Evolutionary conservation across 176 grass and related monocot genomes (phyloP).

Genomic region (Phyllostachys edulis): DNA sequence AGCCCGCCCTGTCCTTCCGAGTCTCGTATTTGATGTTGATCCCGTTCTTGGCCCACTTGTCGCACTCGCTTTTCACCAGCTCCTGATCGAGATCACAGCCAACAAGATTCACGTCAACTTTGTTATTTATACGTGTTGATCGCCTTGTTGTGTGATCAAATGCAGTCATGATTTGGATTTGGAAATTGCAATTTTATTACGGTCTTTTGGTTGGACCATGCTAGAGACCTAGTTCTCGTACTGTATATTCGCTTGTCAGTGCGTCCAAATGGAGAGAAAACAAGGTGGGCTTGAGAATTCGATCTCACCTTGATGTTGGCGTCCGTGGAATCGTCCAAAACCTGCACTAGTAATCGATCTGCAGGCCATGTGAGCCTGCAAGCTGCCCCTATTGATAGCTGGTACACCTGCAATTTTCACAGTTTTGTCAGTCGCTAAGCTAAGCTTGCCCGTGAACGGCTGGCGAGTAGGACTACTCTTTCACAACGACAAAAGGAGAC

Average conservation of each 20-base stretch:
- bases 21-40: conserved; percentile 66
- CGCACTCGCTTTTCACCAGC: conserved; percentile 66
- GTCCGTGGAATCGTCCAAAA: conserved; percentile 85
- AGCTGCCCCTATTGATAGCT: conserved; percentile 71
- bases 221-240: background rate
- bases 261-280: background rate
- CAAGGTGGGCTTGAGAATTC: background rate
- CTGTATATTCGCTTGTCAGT: background rate
- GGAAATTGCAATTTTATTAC: background rate
- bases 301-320: conserved; percentile 46
- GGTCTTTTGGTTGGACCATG: background rate
- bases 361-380: conserved; percentile 73
- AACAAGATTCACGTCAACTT: background rate
- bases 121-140: background rate
- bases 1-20: conserved; percentile 54
- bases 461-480: background rate
- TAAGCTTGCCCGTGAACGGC: background rate
- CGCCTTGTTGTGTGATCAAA: background rate
- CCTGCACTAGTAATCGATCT: conserved; percentile 70
- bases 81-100: conserved; percentile 43
- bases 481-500: background rate
- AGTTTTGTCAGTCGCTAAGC: background rate
- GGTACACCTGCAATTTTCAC: conserved; percentile 59
- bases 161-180: background rate
- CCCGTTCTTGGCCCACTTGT: conserved; percentile 48